Evolutionary conservation across 441 rosid genomes (phyloP).

Genomic region (Erodium texanum): DNA sequence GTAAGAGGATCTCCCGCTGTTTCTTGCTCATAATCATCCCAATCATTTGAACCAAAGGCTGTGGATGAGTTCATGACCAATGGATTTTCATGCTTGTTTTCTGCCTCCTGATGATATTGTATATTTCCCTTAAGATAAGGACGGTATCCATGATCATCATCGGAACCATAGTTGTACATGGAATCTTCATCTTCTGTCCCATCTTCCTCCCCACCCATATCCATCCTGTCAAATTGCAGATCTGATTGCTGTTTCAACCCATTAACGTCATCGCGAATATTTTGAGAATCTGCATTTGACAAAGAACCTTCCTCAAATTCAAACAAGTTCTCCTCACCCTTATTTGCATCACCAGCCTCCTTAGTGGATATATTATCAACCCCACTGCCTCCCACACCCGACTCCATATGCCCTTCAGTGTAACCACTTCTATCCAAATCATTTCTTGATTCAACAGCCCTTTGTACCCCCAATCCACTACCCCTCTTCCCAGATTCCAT

Average conservation of each 20-base stretch:
- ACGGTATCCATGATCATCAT: constrained; percentile 34
- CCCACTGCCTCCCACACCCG: constrained; percentile 10
- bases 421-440: not conserved
- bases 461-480: not conserved
- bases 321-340: constrained; percentile 6
- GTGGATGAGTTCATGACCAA: constrained; percentile 58
- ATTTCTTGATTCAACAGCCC: not conserved
- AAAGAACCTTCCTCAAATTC: constrained; percentile 13
- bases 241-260: constrained; percentile 22
- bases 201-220: constrained; percentile 28
- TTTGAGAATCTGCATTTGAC: constrained; percentile 16
- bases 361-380: constrained; percentile 13
- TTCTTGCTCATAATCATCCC: constrained; percentile 82
- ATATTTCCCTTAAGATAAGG: constrained; percentile 24
- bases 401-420: not conserved
- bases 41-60: constrained; percentile 80
- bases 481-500: not conserved
- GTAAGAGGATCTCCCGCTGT: constrained; percentile 30
- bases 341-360: constrained; percentile 6
- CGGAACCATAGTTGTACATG: constrained; percentile 40
- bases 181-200: constrained; percentile 55
- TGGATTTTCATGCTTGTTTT: constrained; percentile 40
- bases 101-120: constrained; percentile 16
- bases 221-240: constrained; percentile 18
- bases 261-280: constrained; percentile 13